Conservation (phyloP, 2,329 filamentous ascomycete species). For the Colletotrichum camelliae region DNA sequence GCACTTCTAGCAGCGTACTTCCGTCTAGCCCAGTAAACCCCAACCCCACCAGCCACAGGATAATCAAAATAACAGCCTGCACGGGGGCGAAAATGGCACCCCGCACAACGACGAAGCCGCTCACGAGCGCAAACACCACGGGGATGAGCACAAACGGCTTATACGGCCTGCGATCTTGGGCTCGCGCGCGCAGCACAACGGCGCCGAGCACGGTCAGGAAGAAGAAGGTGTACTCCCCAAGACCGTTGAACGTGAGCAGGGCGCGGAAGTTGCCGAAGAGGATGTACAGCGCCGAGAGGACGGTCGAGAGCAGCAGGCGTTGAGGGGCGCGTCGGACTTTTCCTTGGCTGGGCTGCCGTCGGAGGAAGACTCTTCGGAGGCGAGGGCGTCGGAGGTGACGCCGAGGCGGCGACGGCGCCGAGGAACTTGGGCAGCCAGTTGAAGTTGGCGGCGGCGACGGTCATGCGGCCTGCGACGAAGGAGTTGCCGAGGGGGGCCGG, state of each 20-base stretch:
- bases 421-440: slow-evolving; percentile 55
- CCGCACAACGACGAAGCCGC: slow-evolving; percentile 63
- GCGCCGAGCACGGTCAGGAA: slow-evolving; percentile 66
- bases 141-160: slow-evolving; percentile 58
- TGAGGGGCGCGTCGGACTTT: slow-evolving; percentile 56
- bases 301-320: slow-evolving; percentile 56
- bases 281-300: slow-evolving; percentile 62
- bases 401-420: slow-evolving; percentile 47
- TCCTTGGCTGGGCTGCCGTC: background rate
- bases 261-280: slow-evolving; percentile 65
- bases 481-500: slow-evolving; percentile 67
- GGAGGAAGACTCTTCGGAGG: background rate
- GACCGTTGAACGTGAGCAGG: slow-evolving; percentile 64
- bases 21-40: slow-evolving; percentile 40
- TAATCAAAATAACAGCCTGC: slow-evolving; percentile 57
- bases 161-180: slow-evolving; percentile 62
- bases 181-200: slow-evolving; percentile 61
- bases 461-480: slow-evolving; percentile 66
- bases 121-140: slow-evolving; percentile 58
- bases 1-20: background rate
- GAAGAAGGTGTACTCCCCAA: slow-evolving; percentile 69
- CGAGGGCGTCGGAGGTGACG: slow-evolving; percentile 13
- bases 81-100: slow-evolving; percentile 64
- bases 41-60: slow-evolving; percentile 55
- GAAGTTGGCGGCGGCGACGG: slow-evolving; percentile 61